Evolutionary conservation across 2,329 filamentous ascomycete species (phyloP), one percentile per base, ranked within the genome.

Genomic region (Pseudogymnoascus sp.): DNA sequence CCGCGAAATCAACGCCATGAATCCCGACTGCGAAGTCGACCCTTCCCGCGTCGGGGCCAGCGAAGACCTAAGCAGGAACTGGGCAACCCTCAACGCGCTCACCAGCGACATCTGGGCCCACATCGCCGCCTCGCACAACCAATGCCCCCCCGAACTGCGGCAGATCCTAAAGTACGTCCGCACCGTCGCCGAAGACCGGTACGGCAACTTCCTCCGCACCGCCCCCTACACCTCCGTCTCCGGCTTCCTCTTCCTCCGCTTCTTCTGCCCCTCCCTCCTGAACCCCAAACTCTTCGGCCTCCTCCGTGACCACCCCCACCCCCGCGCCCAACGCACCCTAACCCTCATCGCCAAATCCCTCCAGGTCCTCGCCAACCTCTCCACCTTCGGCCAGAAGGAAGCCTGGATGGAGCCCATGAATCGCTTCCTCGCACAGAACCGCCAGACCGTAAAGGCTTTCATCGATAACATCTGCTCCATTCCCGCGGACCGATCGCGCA

Each of bases 321-420:
- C 87, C 25, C 87, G 87, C 61, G 91, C 92, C 9, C 91, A 96
- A 72, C 86, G 93, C 42, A 96, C 92, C 0, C 81, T 97, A 61
- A 97, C 93, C 0, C 82, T 97, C 59, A 92, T 97, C 64, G 91
- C 93, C 23, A 97, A 97, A 75, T 91, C 90, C 1, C 79, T 97
- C 7, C 92, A 97, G 75, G 92, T 91, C 14, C 81, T 97, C 63
- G 91, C 92, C 16, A 97, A 97, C 72, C 82, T 97, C 75, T 90
- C 91, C 1, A 91, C 86, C 0, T 97, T 97, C 72, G 93, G 93
- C 41, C 92, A 90, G 71, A 96, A 96, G 72, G 93, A 97, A 74
- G 86, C 89, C n/a, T 97, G 92, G 91, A 97, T 97, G 92, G 92
- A 96, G 76, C 92, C 92, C 0, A 97, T 97, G 93, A 97, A 97